phyloP scores from a whole-genome alignment of 2,329 filamentous ascomycete genomes.

The Scortechinia acanthostroma region DNA sequence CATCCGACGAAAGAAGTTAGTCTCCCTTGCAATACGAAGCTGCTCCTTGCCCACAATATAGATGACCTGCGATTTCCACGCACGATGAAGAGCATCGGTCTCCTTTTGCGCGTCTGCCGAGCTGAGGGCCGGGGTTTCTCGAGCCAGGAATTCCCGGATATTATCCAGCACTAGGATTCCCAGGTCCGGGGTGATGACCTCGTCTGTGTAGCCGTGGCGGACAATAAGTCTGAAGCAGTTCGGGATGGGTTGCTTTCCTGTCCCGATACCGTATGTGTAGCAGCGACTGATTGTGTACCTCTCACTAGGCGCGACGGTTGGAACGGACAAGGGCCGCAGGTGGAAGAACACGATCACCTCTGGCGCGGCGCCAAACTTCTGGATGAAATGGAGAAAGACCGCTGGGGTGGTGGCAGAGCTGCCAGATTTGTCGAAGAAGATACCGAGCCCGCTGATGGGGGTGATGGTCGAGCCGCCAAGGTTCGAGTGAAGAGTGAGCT shows the following conservation, averaged over 20 bases:
- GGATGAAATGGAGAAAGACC: slow-evolving; percentile 67
- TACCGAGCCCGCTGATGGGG: slow-evolving; percentile 39
- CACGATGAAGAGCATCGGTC: slow-evolving; percentile 31
- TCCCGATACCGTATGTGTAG: slow-evolving; percentile 6
- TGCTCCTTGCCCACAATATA: slow-evolving; percentile 57
- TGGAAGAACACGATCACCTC: slow-evolving; percentile 72
- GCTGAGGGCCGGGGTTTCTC: slow-evolving; percentile 12
- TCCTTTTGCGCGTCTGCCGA: slow-evolving; percentile 18
- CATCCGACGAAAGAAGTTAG: slow-evolving; percentile 27
- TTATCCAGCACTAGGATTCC: slow-evolving; percentile 52
- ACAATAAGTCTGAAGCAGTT: slow-evolving; percentile 65
- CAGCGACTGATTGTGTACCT: slow-evolving; percentile 34
- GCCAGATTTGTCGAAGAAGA: slow-evolving; percentile 75
- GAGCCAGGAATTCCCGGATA: slow-evolving; percentile 38
- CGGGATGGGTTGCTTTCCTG: slow-evolving; percentile 39
- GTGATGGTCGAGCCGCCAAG: slow-evolving; percentile 26
- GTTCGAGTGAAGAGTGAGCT: slow-evolving; percentile 21
- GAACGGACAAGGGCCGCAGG: slow-evolving; percentile 53
- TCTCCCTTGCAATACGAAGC: background rate
- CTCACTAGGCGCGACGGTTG: slow-evolving; percentile 39
- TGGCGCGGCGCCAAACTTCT: slow-evolving; percentile 61
- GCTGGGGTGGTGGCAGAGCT: slow-evolving; percentile 44
- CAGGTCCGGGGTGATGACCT: slow-evolving; percentile 60
- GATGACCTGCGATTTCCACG: slow-evolving; percentile 37
- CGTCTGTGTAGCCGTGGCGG: slow-evolving; percentile 68